A percentile compares a stretch with the other conserved stretches of the same genome.
These are phyloP conservation scores for Akanthomyces muscarius DNA, from an alignment of 2,329 filamentous ascomycete genomes.

Conservation along the genomic window DNA sequence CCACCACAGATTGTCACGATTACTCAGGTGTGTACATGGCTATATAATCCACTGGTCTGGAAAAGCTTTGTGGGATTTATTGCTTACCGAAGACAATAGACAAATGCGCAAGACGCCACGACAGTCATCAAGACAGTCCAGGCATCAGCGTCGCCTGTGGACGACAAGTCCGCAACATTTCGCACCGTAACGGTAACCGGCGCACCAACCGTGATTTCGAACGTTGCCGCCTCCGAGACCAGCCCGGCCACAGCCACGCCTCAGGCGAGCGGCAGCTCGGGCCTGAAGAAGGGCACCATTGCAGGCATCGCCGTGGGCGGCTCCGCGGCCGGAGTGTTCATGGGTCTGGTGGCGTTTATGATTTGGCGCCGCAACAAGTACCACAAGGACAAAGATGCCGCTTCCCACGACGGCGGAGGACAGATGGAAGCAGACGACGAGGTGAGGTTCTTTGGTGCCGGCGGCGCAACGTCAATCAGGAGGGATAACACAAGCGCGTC, in stretches of 20 bases:
- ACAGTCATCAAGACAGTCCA: constrained; percentile 1
- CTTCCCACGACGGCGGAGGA: too few species aligned
- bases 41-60: too few species aligned
- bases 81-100: neutral
- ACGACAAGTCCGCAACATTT: neutral
- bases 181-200: neutral
- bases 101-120: neutral
- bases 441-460: neutral
- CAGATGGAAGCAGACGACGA: neutral
- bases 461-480: neutral
- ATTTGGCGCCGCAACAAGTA: constrained; percentile 6
- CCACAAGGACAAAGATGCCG: neutral
- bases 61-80: neutral
- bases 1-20: neutral
- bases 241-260: neutral
- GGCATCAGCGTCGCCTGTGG: neutral
- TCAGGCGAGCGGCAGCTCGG: neutral
- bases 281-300: constrained; percentile 5
- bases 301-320: constrained; percentile 10
- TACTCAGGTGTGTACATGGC: neutral
- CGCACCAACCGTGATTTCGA: neutral
- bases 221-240: neutral
- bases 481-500: constrained; percentile 12
- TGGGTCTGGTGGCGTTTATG: neutral
- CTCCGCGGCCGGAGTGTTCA: constrained; percentile 1